Evolutionary conservation across 78 protist genomes (phyloP).

Genomic region (Anaeramoeba flamelloides): DNA sequence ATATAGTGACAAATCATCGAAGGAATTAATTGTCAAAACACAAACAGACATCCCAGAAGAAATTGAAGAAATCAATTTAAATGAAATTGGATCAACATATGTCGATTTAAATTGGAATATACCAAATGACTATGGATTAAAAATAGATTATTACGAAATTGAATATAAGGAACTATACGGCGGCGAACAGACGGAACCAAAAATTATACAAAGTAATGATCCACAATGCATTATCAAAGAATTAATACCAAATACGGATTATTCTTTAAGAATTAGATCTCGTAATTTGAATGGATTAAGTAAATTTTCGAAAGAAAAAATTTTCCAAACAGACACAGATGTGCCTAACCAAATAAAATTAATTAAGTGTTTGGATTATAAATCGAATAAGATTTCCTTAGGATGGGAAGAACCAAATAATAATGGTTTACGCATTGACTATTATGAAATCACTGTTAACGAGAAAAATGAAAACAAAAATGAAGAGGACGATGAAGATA

Average conservation of each 20-base stretch:
- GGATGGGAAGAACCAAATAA: neutral
- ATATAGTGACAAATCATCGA: too few species aligned
- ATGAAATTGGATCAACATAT: neutral
- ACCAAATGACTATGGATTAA: neutral
- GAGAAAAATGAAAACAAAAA: too few species aligned
- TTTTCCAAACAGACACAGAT: neutral
- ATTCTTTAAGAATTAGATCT: neutral
- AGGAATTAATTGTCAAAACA: too few species aligned
- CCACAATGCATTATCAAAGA: neutral
- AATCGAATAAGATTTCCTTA: neutral
- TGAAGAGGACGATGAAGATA: too few species aligned
- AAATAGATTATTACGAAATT: neutral
- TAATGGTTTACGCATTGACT: neutral
- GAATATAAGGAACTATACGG: neutral
- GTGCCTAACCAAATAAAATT: neutral
- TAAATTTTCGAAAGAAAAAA: neutral
- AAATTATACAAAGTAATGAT: neutral
- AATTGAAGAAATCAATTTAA: too few species aligned
- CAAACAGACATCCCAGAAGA: neutral
- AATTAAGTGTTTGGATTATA: neutral
- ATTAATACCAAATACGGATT: neutral
- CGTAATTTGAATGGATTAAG: neutral
- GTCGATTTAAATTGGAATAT: neutral
- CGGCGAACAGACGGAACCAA: too few species aligned
- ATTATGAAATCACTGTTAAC: neutral